Percentiles rank a stretch among this genome's conserved stretches.
Evolutionary conservation across 306 rosid genomes (phyloP).

Genomic region (Vicia sativa): DNA sequence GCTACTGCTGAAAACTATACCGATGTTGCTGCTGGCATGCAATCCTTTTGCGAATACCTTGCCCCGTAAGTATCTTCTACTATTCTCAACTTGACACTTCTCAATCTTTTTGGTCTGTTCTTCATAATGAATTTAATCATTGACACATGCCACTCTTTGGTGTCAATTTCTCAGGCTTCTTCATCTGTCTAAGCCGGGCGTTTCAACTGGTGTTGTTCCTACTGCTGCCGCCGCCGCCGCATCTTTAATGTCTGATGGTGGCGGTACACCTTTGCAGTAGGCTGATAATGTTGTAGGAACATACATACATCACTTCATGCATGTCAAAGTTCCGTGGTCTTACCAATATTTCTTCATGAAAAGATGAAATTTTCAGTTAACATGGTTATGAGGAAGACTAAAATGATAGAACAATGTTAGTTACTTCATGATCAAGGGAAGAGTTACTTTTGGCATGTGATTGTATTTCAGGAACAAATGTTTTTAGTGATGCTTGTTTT

Average conservation of each 20-base stretch:
- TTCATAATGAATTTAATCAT: constrained; percentile 14
- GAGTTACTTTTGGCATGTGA: no score
- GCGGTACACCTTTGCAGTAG: constrained; percentile 65
- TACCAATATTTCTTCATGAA: neutral
- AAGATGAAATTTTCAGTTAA: neutral
- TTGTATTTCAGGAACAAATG: no score
- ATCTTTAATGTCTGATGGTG: constrained; percentile 90
- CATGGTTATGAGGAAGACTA: no score
- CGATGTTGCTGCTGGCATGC: constrained; percentile 71
- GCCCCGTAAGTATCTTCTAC: constrained; percentile 76
- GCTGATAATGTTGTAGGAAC: constrained; percentile 12
- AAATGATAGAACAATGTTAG: no score
- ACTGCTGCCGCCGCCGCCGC: constrained; percentile 99
- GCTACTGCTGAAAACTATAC: constrained; percentile 76
- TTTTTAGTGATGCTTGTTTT: no score
- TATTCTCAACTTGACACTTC: constrained; percentile 11
- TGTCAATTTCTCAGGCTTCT: constrained; percentile 74
- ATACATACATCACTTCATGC: neutral
- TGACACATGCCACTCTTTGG: constrained; percentile 19
- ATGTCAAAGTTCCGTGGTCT: neutral
- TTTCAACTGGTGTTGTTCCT: constrained; percentile 92
- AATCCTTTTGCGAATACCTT: constrained; percentile 94
- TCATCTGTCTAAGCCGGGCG: constrained; percentile 90
- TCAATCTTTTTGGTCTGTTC: constrained; percentile 15
- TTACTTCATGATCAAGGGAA: no score